Percentiles rank a stretch among this genome's conserved stretches.
phyloP scores from a whole-genome alignment of 257 asterid genomes.

The Solanum infundibuliforme region DNA sequence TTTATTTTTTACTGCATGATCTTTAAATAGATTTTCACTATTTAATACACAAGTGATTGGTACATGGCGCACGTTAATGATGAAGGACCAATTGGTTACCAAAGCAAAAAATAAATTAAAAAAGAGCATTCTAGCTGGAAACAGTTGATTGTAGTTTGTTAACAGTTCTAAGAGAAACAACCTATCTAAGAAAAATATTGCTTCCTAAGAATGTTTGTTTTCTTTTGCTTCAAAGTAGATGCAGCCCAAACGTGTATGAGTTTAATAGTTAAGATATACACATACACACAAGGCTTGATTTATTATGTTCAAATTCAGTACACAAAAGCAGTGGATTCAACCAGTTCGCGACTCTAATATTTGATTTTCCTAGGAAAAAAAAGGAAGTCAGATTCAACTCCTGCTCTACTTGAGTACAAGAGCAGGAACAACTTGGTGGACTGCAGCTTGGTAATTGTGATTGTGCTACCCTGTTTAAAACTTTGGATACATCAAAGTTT shows the following conservation, averaged over 20 bases:
- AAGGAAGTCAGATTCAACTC: neutral
- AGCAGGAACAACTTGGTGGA: neutral
- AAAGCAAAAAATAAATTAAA: neutral
- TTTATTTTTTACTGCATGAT: neutral
- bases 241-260: neutral
- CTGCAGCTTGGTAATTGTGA: neutral
- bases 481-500: neutral
- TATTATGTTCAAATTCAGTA: neutral
- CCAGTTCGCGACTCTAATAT: neutral
- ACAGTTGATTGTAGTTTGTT: neutral
- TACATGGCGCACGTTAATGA: neutral
- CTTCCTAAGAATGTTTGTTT: neutral
- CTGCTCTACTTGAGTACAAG: neutral
- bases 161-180: neutral
- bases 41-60: neutral
- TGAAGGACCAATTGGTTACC: neutral
- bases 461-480: neutral
- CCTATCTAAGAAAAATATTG: neutral
- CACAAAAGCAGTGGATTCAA: neutral
- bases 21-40: neutral
- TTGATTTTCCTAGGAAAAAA: neutral
- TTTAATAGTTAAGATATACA: neutral
- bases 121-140: neutral
- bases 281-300: neutral
- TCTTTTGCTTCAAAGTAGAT: neutral